Evolutionary conservation across 2,329 filamentous ascomycete species (phyloP).

Genomic region (Trichophyton equinum): DNA sequence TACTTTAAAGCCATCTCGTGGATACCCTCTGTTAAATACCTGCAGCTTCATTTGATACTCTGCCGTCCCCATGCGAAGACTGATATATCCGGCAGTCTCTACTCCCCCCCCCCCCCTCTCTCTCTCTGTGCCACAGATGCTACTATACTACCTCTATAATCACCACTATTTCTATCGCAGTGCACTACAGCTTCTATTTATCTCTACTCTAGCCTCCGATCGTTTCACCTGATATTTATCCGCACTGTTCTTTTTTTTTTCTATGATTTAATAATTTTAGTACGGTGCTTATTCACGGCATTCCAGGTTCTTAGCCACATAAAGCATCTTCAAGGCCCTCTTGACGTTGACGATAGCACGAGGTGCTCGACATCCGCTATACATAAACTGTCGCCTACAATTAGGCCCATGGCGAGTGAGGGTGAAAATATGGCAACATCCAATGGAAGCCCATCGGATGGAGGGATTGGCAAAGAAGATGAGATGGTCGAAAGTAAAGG

Average conservation of each 20-base stretch:
- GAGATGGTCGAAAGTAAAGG: constrained; percentile 29
- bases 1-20: neutral
- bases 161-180: constrained; percentile 91
- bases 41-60: neutral
- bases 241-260: neutral
- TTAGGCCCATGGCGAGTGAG: neutral
- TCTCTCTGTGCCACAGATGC: constrained; percentile 42
- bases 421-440: neutral
- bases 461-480: neutral
- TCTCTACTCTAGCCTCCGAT: constrained; percentile 65
- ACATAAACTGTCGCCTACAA: neutral
- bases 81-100: neutral
- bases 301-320: neutral
- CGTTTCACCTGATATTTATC: constrained; percentile 49
- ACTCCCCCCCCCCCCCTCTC: neutral
- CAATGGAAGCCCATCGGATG: neutral
- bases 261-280: neutral
- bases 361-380: neutral
- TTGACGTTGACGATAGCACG: neutral
- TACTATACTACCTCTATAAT: constrained; percentile 68
- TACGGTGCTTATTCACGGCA: neutral
- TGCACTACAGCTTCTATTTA: constrained; percentile 71
- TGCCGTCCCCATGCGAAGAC: neutral
- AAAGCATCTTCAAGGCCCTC: neutral
- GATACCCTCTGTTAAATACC: neutral